Conservation (phyloP, 2,329 filamentous ascomycete species). For the Cryphonectria parasitica region DNA sequence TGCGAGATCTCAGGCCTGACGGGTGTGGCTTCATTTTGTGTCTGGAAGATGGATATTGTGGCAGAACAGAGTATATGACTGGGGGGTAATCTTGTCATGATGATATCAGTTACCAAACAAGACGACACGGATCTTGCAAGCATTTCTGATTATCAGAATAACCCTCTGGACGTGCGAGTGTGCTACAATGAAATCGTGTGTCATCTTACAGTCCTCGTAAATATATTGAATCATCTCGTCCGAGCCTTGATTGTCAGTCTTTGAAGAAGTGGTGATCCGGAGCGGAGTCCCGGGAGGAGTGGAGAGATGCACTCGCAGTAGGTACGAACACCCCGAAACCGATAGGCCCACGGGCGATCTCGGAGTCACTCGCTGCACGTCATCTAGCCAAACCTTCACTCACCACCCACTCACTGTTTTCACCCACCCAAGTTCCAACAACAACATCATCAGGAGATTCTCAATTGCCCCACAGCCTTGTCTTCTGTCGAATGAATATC, state of each 20-base stretch:
- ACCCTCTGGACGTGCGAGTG: background rate
- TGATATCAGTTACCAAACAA: background rate
- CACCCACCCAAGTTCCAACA: background rate
- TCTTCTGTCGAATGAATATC: background rate
- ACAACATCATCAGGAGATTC: background rate
- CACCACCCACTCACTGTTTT: background rate
- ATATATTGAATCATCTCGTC: background rate
- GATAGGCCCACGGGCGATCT: slow-evolving; percentile 1
- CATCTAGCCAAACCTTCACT: background rate
- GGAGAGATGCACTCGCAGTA: background rate
- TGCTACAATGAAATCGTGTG: background rate
- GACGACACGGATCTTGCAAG: background rate
- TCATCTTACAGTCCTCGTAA: too few species aligned
- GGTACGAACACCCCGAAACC: background rate
- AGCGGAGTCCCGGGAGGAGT: slow-evolving; percentile 3
- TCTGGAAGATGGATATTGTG: background rate
- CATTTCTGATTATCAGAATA: background rate
- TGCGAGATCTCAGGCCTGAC: background rate
- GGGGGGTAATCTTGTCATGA: background rate
- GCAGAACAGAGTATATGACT: background rate
- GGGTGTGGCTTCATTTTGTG: background rate
- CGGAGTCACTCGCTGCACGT: slow-evolving; percentile 9
- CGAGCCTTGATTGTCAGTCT: background rate
- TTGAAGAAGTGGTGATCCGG: background rate
- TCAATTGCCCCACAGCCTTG: background rate